These are phyloP conservation scores for Colletotrichum sp. DNA, from an alignment of 2,329 filamentous ascomycete species.

Conservation along the genomic window DNA sequence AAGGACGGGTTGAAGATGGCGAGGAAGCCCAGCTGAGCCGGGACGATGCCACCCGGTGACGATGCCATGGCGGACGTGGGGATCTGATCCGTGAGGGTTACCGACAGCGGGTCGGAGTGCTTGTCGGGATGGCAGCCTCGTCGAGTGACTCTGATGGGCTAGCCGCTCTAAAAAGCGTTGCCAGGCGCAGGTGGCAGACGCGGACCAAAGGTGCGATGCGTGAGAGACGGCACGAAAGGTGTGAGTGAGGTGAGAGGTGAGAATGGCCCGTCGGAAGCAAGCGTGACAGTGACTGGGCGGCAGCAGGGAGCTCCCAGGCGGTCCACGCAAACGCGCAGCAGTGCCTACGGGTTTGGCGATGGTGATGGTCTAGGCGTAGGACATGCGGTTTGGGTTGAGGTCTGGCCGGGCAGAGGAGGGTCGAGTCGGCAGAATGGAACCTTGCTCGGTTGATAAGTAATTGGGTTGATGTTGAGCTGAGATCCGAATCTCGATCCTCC, in stretches of 20 bases:
- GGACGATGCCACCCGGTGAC: constrained; percentile 50
- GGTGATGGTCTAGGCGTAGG: neutral
- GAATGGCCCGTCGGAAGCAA: neutral
- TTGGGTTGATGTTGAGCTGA: neutral
- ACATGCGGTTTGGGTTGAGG: neutral
- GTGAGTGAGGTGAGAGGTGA: neutral
- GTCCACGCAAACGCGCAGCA: constrained; percentile 3
- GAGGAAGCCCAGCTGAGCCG: constrained; percentile 87
- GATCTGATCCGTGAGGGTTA: neutral
- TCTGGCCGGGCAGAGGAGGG: neutral
- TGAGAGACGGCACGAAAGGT: neutral
- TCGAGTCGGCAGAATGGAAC: neutral
- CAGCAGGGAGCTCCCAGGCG: neutral
- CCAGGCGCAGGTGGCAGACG: neutral
- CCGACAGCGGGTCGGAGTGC: neutral
- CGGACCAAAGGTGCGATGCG: neutral
- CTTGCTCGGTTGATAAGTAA: neutral
- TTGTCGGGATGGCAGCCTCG: neutral
- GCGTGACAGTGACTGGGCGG: neutral
- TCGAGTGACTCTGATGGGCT: neutral
- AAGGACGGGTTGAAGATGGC: constrained; percentile 94
- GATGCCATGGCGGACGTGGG: constrained; percentile 10
- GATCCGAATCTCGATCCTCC: constrained; percentile 12
- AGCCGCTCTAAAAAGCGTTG: neutral
- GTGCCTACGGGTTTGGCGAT: neutral